Evolutionary conservation across 2,329 filamentous ascomycete species (phyloP).

Genomic region (Pestalotiopsis sp.): DNA sequence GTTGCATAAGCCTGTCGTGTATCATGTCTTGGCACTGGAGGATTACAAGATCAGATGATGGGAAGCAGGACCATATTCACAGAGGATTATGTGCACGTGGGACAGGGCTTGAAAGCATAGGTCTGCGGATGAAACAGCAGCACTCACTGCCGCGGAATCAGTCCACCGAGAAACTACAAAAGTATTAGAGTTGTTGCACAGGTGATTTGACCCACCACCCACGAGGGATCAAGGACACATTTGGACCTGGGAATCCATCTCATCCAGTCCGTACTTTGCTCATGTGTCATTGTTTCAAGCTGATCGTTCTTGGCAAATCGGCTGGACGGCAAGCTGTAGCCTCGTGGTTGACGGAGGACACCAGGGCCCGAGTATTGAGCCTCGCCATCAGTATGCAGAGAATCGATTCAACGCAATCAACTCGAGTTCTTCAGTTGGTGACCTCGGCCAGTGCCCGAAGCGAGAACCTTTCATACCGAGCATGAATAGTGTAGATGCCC

Average conservation of each 20-base stretch:
- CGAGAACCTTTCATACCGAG: neutral
- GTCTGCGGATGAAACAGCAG: neutral
- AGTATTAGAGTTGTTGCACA: neutral
- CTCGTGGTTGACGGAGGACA: neutral
- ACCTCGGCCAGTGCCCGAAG: neutral
- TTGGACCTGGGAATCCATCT: neutral
- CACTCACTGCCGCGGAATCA: neutral
- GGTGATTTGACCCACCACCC: neutral
- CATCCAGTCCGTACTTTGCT: neutral
- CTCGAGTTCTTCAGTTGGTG: neutral
- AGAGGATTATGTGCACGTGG: neutral
- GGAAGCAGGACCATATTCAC: neutral
- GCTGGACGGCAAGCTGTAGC: neutral
- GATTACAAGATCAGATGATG: neutral
- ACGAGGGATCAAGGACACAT: neutral
- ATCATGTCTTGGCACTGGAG: neutral
- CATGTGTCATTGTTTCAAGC: constrained; percentile 12
- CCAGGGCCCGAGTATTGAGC: neutral
- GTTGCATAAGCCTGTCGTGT: neutral
- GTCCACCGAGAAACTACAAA: neutral
- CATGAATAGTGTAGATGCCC: neutral
- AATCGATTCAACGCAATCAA: neutral
- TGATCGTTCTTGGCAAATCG: constrained; percentile 10
- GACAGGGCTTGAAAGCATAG: neutral
- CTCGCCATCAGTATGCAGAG: neutral